These are phyloP conservation scores for Scutellaria barbata DNA, from an alignment of 257 asterid genomes.

Conservation along the genomic window DNA sequence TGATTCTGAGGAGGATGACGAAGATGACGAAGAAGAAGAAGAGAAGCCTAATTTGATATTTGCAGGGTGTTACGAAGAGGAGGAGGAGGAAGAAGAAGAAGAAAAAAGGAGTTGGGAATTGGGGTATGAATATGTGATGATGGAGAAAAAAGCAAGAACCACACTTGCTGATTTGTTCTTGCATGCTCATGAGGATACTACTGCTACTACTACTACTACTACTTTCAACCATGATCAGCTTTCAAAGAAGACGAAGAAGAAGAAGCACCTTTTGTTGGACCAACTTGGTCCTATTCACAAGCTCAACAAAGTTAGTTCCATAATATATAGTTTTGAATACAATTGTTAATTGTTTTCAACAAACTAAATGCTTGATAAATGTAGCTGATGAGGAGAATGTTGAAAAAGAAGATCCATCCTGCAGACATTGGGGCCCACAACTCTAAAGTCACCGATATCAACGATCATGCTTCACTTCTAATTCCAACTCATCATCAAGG, in stretches of 20 bases:
- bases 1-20: not conserved
- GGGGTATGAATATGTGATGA: conserved; percentile 32
- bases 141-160: conserved; percentile 50
- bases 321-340: no score
- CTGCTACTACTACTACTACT: no score
- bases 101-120: not conserved
- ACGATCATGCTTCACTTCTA: conserved; percentile 52
- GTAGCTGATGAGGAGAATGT: conserved; percentile 64
- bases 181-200: conserved; percentile 40
- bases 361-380: not conserved
- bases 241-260: conserved; percentile 24
- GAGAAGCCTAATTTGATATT: conserved; percentile 35
- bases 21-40: conserved; percentile 23
- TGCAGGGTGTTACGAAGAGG: not conserved
- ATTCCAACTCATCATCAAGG: conserved; percentile 42
- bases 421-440: conserved; percentile 35
- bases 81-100: not conserved
- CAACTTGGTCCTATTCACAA: conserved; percentile 53
- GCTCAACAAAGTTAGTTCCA: conserved; percentile 49
- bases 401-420: conserved; percentile 75
- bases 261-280: conserved; percentile 49
- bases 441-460: conserved; percentile 29
- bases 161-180: conserved; percentile 73
- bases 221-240: not conserved
- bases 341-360: not conserved